Conservation (phyloP, 352 stramenopile genomes). For the Phytopythium ostracodes region DNA sequence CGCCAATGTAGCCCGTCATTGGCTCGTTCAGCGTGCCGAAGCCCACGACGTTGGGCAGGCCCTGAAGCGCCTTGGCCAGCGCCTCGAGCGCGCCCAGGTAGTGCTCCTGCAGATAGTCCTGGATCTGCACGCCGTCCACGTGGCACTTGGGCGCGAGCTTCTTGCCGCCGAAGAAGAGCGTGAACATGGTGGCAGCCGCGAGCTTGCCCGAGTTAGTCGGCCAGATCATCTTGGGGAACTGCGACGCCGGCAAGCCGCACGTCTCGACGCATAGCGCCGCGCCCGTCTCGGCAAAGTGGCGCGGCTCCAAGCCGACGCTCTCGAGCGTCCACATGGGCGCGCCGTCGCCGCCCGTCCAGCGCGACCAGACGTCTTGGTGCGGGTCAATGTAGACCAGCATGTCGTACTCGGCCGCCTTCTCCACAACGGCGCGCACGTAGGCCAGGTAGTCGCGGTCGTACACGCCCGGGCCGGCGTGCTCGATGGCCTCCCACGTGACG, state of each 20-base stretch:
- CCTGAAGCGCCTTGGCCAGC: conserved; percentile 29
- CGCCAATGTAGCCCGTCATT: conserved; percentile 25
- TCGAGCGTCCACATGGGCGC: conserved; percentile 81
- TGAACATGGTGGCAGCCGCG: conserved; percentile 50
- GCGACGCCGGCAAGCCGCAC: conserved; percentile 8
- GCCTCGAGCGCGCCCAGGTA: conserved; percentile 35
- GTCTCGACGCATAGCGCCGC: conserved; percentile 26
- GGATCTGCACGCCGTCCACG: conserved; percentile 34
- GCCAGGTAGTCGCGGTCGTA: conserved; percentile 75
- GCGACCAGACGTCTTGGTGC: conserved; percentile 86
- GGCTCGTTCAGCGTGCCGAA: conserved; percentile 62
- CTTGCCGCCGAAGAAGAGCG: conserved; percentile 53
- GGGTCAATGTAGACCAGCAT: conserved; percentile 80
- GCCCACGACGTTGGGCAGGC: conserved; percentile 42
- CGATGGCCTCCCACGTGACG: conserved; percentile 82
- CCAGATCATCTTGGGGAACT: conserved; percentile 58
- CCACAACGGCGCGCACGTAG: conserved; percentile 58
- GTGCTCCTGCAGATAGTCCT: conserved; percentile 43
- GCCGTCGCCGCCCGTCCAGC: conserved; percentile 78
- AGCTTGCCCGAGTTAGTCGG: conserved; percentile 50
- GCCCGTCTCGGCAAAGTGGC: conserved; percentile 29
- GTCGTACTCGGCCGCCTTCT: conserved; percentile 41
- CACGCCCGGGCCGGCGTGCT: conserved; percentile 64
- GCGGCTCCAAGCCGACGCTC: conserved; percentile 47
- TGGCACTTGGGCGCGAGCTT: conserved; percentile 32